Evolutionary conservation across 208 protist species (phyloP).

Genomic region (Leishmania guyanensis): DNA sequence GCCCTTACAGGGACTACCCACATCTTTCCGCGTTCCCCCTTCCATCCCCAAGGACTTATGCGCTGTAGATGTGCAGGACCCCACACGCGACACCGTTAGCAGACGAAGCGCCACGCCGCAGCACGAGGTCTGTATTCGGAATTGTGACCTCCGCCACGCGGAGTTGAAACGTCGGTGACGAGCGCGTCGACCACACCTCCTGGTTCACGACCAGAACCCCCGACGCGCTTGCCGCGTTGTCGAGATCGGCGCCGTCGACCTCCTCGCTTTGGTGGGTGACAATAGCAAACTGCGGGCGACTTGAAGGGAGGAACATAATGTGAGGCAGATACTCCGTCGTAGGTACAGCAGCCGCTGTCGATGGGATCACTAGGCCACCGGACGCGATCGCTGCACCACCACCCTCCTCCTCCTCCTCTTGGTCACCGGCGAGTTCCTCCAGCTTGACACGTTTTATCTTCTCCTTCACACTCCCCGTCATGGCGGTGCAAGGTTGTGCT

Average conservation of each 20-base stretch:
- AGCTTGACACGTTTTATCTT: slow-evolving; percentile 44
- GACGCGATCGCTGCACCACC: background rate
- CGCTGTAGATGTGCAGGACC: slow-evolving; percentile 71
- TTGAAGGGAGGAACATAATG: slow-evolving; percentile 83
- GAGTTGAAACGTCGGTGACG: slow-evolving; percentile 54
- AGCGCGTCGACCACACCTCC: slow-evolving; percentile 77
- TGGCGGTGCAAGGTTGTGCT: background rate
- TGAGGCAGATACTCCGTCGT: slow-evolving; percentile 73
- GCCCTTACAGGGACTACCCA: background rate
- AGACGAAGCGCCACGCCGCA: slow-evolving; percentile 55
- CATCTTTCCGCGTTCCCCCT: background rate
- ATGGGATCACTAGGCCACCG: background rate
- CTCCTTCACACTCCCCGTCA: background rate
- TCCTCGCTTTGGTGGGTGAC: slow-evolving; percentile 69
- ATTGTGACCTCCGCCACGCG: slow-evolving; percentile 87
- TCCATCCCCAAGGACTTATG: background rate
- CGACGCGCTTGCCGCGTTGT: slow-evolving; percentile 35
- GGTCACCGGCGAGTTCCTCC: slow-evolving; percentile 16
- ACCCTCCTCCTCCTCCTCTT: background rate
- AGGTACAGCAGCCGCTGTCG: background rate
- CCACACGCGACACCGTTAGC: slow-evolving; percentile 70
- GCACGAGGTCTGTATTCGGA: slow-evolving; percentile 47
- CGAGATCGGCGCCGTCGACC: slow-evolving; percentile 27
- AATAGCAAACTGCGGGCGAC: slow-evolving; percentile 66
- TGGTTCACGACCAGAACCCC: slow-evolving; percentile 87